Percentiles rank a stretch among this genome's conserved stretches.
These are phyloP conservation scores for Ceratocystis huliohia DNA, from an alignment of 2,329 filamentous ascomycete genomes.

Conservation along the genomic window DNA sequence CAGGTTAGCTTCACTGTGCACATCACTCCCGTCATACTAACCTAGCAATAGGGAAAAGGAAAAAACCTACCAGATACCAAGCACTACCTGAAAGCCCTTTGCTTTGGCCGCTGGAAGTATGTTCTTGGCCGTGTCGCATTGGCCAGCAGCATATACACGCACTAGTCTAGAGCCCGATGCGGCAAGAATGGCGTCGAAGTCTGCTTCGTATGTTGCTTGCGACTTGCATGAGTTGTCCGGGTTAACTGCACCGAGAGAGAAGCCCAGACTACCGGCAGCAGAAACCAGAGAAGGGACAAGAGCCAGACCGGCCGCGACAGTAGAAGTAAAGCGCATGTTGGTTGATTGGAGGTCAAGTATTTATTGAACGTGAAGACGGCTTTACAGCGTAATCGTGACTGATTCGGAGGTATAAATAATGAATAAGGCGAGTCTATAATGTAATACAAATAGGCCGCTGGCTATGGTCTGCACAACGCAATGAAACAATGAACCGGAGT, in stretches of 20 bases:
- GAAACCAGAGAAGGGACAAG: conserved; percentile 29
- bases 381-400: not conserved
- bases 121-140: conserved; percentile 51
- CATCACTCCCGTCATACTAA: not conserved
- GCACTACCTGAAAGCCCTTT: conserved; percentile 53
- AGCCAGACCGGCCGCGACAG: conserved; percentile 20
- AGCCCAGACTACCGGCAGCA: conserved; percentile 40
- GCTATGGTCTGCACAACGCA: not conserved
- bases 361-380: not conserved
- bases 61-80: conserved; percentile 51
- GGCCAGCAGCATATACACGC: conserved; percentile 52
- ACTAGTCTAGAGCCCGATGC: conserved; percentile 42
- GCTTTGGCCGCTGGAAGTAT: conserved; percentile 53
- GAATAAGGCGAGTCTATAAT: not conserved
- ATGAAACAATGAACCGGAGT: not conserved
- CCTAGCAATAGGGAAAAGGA: not conserved
- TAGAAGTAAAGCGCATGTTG: conserved; percentile 20
- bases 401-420: not conserved
- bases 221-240: conserved; percentile 49
- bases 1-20: not conserved
- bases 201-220: conserved; percentile 47
- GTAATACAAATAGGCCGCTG: not conserved
- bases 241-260: conserved; percentile 53
- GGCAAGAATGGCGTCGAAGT: conserved; percentile 48
- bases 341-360: not conserved